Base-by-base conservation (phyloP, 2,329 filamentous ascomycete species). In the Zasmidium angulare region DNA sequence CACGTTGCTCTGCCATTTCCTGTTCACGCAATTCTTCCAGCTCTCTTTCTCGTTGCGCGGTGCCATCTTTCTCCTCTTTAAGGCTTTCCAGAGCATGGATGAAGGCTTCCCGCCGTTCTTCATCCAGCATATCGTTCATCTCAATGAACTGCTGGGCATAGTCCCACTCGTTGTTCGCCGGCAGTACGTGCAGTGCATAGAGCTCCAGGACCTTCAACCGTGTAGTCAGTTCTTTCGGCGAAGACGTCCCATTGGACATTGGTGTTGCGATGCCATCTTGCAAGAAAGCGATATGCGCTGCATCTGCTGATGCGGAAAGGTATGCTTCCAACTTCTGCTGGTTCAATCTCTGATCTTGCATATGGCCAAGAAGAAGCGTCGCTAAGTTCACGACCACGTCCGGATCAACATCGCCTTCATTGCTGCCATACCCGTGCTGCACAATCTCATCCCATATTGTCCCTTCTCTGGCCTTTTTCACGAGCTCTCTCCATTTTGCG, bases 391-490 rank as follows among this genome's bases (percentile, higher is more conserved):
- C 90, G 23, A 99, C 91, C 7, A 99, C 93, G 70, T 99, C 95
- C 1, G 91, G 87, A 76, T 99, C 95, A 12, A 98, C 91, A 64
- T 93, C 90, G 19, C 90, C 92, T 75, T 98, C 93, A 52, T 88
- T 82, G 23, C 92, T 92, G 67, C 89, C 88, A 75, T 98, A 98
- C 6, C 93, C 93, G 71, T 91, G 87, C 67, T 85, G 84, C 58
- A 96, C 89, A 1, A 98, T 90, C 65, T 96, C 90, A 65, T 97
- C 91, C 95, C 95, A 99, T n/a, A 98, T 84, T 49, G 87, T 86
- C 58, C 95, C 95, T 59, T 96, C 91, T 63, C 93, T 86, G 22
- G 96, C 93, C 75, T 92, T 95, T 62, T 84, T 82, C 62, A 91
- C 91, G 65, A 98, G 79, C 12, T 84, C 79, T 73, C 91, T 88